Evolutionary conservation across 208 protist genomes (phyloP).

Genomic region (Porcisia hertigi): DNA sequence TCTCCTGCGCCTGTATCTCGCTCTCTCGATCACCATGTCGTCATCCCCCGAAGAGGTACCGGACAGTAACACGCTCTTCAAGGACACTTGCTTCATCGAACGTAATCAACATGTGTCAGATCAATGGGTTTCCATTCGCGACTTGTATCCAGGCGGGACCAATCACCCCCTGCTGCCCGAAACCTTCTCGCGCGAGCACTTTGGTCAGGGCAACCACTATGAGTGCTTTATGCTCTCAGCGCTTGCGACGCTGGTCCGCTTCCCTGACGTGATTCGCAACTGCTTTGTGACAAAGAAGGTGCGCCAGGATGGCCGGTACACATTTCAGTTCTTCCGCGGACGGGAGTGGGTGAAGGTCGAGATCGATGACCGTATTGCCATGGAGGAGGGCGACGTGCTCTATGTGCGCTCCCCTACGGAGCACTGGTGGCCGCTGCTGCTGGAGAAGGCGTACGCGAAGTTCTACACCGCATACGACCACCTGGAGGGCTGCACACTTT

Average conservation of each 20-base stretch:
- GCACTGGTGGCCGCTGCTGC: slow-evolving; percentile 84
- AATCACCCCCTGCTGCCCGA: slow-evolving; percentile 61
- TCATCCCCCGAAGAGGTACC: slow-evolving; percentile 36
- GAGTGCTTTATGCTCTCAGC: slow-evolving; percentile 84
- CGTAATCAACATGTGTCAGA: slow-evolving; percentile 62
- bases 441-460: slow-evolving; percentile 93
- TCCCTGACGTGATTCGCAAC: slow-evolving; percentile 72
- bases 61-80: slow-evolving; percentile 59
- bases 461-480: slow-evolving; percentile 79
- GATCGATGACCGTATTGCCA: slow-evolving; percentile 74
- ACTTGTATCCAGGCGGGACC: slow-evolving; percentile 64
- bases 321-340: slow-evolving; percentile 83
- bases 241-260: slow-evolving; percentile 58
- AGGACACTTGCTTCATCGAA: slow-evolving; percentile 69
- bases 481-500: slow-evolving; percentile 75
- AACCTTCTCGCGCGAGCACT: slow-evolving; percentile 64
- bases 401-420: slow-evolving; percentile 72
- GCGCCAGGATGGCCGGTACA: slow-evolving; percentile 78
- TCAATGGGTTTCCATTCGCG: slow-evolving; percentile 65
- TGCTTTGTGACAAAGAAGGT: slow-evolving; percentile 84
- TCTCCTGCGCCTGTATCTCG: slow-evolving; percentile 4
- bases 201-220: slow-evolving; percentile 81
- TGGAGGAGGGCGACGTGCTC: slow-evolving; percentile 55
- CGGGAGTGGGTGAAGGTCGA: slow-evolving; percentile 75
- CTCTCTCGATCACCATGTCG: neutral